Conservation (phyloP, 805 yeast genomes). For the Lachancea quebecensis region DNA sequence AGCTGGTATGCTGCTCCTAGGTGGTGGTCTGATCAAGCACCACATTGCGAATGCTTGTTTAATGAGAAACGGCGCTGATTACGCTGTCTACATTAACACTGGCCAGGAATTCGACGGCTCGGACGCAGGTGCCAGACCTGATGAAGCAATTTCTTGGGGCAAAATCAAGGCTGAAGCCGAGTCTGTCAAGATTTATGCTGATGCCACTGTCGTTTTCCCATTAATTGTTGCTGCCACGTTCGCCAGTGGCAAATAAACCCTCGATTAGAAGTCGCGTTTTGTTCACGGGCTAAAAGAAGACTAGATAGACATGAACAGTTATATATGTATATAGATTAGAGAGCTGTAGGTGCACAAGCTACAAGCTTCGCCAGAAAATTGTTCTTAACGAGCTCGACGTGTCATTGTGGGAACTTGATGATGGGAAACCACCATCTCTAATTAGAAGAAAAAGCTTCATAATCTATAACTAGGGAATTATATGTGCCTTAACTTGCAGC, state of each 20-base stretch:
- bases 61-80: slow-evolving; percentile 99
- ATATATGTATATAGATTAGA: no score
- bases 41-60: slow-evolving; percentile 97
- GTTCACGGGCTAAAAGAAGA: no score
- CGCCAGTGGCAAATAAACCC: slow-evolving; percentile 43
- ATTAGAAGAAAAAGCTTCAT: no score
- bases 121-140: slow-evolving; percentile 99
- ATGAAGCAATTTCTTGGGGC: slow-evolving; percentile 99
- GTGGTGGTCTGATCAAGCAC: slow-evolving; percentile 95
- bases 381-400: no score
- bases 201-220: slow-evolving; percentile 92
- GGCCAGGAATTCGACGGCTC: slow-evolving; percentile 99
- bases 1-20: slow-evolving; percentile 94
- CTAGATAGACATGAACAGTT: no score
- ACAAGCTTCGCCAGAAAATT: no score
- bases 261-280: no score
- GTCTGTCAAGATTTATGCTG: slow-evolving; percentile 88
- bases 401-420: no score
- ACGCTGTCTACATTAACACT: slow-evolving; percentile 93
- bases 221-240: slow-evolving; percentile 96
- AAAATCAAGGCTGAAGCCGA: slow-evolving; percentile 93
- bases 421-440: no score
- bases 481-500: no score
- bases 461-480: no score
- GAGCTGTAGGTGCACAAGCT: no score